Base-by-base conservation (phyloP, 2,329 filamentous ascomycete species). In the Aspergillus novoparasiticus region DNA sequence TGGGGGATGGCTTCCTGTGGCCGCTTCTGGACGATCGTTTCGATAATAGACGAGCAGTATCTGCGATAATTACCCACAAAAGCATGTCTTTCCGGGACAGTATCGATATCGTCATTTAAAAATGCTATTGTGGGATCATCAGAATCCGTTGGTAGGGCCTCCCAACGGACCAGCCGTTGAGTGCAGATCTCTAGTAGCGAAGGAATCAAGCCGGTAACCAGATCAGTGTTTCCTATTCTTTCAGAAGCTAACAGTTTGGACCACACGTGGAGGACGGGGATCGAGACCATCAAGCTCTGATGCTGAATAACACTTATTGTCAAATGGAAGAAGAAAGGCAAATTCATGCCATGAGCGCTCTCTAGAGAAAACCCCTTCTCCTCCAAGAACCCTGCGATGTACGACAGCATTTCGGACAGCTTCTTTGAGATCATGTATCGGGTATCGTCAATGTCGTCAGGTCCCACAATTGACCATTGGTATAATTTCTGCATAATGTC, bases 41-140 rank as follows among this genome's bases (percentile, higher is more conserved):
- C 94, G 60, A 99, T 93, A 30, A 97, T 87, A 64, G 92, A 90
- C 3, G 89, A 89, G 75, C 93, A 95, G 73, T 97, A 98, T 63
- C 95, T 87, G 45, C 95, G 86, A 76, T 99, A 99, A 73, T 99
- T 98, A 4, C 94, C 93, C 12, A 98, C 85, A 75, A 99, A 99
- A 1, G 93, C 93, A 78, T 99, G 95, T 28, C 93, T 87, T 75
- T 99, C 95, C 0, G 95, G 95, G 23, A 94, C 83, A 0, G 94
- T 98, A 73, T 99, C 95, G 61, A 97, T 96, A 74, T 99, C 95
- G 73, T 98, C 94, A 71, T 93, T 85, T 1, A 99, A 84, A 68
- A 97, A 95, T 12, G 92, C 82, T 63, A 93, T 86, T 0, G 91
- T 94, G 2, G 91, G 85, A 70, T 97, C 90, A 54, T 92, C 87